phyloP scores from a whole-genome alignment of 495 filamentous ascomycete genomes.

The Penicillium pancosmium region DNA sequence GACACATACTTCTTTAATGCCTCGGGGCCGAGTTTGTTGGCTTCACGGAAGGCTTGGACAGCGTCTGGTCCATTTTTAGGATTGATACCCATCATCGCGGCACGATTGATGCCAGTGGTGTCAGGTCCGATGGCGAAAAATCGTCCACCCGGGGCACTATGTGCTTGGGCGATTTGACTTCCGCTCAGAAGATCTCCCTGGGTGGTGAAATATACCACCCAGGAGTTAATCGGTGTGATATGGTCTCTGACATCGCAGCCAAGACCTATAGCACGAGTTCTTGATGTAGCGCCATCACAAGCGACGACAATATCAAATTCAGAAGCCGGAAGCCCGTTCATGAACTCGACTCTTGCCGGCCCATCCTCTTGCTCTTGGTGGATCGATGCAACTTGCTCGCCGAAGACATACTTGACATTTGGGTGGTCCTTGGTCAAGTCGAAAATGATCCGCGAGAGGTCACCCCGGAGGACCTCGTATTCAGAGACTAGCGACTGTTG shows the following conservation, averaged over 20 bases:
- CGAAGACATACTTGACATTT: conserved; percentile 50
- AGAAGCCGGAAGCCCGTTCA: conserved; percentile 33
- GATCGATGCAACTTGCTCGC: conserved; percentile 27
- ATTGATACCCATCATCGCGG: conserved; percentile 35
- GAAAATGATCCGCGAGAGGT: conserved; percentile 50
- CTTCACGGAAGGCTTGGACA: conserved; percentile 38
- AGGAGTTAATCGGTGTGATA: conserved; percentile 36
- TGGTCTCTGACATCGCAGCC: conserved; percentile 42
- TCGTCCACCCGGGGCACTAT: conserved; percentile 41
- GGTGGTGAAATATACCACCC: conserved; percentile 46
- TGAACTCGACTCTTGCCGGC: conserved; percentile 39
- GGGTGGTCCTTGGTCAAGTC: conserved; percentile 43
- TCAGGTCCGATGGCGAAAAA: conserved; percentile 38
- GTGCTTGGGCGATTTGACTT: conserved; percentile 27
- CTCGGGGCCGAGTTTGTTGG: conserved; percentile 39
- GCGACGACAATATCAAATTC: conserved; percentile 53
- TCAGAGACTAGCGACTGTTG: conserved; percentile 52
- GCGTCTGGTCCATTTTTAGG: conserved; percentile 26
- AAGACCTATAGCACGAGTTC: conserved; percentile 50
- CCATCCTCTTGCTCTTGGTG: conserved; percentile 21
- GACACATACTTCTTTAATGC: conserved; percentile 43
- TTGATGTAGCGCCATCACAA: conserved; percentile 51
- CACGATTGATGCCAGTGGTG: conserved; percentile 29
- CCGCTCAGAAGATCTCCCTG: conserved; percentile 39
- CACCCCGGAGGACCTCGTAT: conserved; percentile 59